These are phyloP conservation scores for Xylariaceae sp. DNA, from an alignment of 2,329 filamentous ascomycete species.

Conservation along the genomic window DNA sequence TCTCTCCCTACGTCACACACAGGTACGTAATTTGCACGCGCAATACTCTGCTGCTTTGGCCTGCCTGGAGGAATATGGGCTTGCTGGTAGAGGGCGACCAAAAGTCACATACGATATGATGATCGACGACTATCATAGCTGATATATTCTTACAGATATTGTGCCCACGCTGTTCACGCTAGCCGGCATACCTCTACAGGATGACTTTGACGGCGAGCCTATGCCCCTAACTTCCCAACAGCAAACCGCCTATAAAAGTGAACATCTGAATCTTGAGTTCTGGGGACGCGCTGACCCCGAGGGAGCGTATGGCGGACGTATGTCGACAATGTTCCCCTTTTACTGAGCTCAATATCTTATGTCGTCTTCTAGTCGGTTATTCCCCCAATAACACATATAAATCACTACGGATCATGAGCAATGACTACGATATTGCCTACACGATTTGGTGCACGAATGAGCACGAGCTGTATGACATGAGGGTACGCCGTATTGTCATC, in stretches of 20 bases:
- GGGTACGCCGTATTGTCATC: constrained; percentile 16
- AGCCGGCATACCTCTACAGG: background rate
- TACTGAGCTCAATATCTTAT: too few relatives aligned
- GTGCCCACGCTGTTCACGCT: constrained; percentile 2
- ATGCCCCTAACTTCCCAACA: background rate
- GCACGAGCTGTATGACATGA: constrained; percentile 9
- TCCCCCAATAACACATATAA: constrained; percentile 42
- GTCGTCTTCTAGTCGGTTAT: background rate
- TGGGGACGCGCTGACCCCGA: constrained; percentile 2
- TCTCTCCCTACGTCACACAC: constrained; percentile 45
- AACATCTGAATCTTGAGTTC: constrained; percentile 12
- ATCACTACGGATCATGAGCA: background rate
- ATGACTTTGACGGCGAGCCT: background rate
- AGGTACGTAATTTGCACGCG: too few relatives aligned
- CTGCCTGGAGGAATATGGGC: too few relatives aligned
- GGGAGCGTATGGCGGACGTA: constrained; percentile 30
- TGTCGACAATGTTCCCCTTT: background rate
- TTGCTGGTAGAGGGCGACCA: too few relatives aligned
- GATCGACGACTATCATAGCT: background rate
- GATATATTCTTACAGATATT: constrained; percentile 5
- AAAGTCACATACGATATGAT: background rate
- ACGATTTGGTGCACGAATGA: constrained; percentile 10
- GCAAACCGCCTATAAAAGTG: background rate
- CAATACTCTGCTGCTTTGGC: too few relatives aligned
- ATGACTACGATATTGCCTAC: background rate